These are phyloP conservation scores for Talaromyces nanjingensis DNA, from an alignment of 495 filamentous ascomycete species.

Conservation along the genomic window DNA sequence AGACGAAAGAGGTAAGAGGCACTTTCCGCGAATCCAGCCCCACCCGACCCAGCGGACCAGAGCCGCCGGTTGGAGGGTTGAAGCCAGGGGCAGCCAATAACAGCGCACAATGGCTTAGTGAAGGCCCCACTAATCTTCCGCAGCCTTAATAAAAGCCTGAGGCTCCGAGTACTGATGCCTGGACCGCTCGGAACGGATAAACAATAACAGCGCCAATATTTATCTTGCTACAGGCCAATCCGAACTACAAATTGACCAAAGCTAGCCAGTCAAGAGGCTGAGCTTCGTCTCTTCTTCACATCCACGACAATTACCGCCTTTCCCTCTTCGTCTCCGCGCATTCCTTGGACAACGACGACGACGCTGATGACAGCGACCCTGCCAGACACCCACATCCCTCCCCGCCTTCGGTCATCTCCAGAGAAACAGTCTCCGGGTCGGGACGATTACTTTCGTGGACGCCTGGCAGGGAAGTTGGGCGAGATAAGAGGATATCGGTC, in stretches of 20 bases:
- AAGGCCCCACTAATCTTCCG: not conserved
- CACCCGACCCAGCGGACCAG: not conserved
- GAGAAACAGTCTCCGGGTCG: not conserved
- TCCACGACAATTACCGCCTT: not conserved
- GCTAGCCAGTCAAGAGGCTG: conserved; percentile 1
- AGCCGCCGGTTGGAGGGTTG: not conserved
- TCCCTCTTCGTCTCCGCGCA: not conserved
- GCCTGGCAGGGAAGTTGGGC: conserved; percentile 10
- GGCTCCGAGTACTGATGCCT: not conserved
- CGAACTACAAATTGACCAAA: not conserved
- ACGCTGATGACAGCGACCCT: conserved; percentile 3
- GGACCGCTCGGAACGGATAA: conserved; percentile 3
- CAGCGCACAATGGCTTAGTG: not conserved
- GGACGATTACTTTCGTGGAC: conserved; percentile 2
- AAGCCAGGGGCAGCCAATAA: not conserved
- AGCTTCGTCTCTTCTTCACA: not conserved
- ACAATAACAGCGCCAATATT: not conserved
- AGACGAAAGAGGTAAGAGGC: not conserved
- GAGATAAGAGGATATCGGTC: not conserved
- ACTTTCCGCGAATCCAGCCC: not conserved
- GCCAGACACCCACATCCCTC: conserved; percentile 5
- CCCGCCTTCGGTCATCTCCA: conserved; percentile 1
- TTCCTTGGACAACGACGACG: conserved; percentile 6
- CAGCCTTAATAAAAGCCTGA: not conserved
- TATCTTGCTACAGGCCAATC: not conserved